These are phyloP conservation scores for Naganishia antarctica DNA, from an alignment of 768 basidiomycete genomes.

Conservation along the genomic window DNA sequence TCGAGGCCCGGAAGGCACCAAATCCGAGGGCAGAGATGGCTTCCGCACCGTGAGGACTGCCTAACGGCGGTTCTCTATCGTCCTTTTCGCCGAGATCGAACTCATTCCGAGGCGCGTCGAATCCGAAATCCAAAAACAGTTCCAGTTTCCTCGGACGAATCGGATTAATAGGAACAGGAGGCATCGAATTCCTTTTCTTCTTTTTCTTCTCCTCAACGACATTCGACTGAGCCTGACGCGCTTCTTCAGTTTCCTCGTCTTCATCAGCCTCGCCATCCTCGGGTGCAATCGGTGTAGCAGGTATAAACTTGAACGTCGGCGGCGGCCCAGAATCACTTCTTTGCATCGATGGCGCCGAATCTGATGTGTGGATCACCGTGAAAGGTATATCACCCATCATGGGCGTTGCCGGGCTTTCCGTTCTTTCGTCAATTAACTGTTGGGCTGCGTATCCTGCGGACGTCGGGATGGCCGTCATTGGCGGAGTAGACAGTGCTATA, in stretches of 20 bases:
- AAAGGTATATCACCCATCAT: not conserved
- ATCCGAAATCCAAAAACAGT: not conserved
- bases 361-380: not conserved
- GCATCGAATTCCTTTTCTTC: conserved; percentile 4
- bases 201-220: not conserved
- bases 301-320: conserved; percentile 19
- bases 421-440: not conserved
- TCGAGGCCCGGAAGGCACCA: not conserved
- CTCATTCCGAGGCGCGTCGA: no score
- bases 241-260: not conserved
- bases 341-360: conserved; percentile 8
- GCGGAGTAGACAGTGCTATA: not conserved
- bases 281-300: conserved; percentile 14
- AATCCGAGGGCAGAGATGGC: not conserved
- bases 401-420: not conserved
- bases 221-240: not conserved
- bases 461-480: not conserved
- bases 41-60: no score
- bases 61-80: no score
- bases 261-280: no score
- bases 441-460: not conserved
- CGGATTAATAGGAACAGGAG: conserved; percentile 10
- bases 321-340: conserved; percentile 5
- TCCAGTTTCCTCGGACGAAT: conserved; percentile 16
- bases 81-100: no score